These are phyloP conservation scores for Wickerhamomyces sydowiorum DNA, from an alignment of 805 yeast genomes.

Conservation along the genomic window DNA sequence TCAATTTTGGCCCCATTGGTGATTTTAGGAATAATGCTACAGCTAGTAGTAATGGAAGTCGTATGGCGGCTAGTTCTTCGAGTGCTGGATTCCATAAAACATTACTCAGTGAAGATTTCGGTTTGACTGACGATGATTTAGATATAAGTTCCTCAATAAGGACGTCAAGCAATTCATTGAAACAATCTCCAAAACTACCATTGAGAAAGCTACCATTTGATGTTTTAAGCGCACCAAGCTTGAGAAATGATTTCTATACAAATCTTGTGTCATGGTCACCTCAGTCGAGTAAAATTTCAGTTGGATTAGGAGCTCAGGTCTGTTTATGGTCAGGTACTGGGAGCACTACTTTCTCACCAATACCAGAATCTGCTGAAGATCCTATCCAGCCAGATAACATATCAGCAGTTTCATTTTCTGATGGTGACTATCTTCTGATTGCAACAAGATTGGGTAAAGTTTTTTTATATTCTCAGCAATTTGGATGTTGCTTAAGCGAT, in stretches of 20 bases:
- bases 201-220: constrained; percentile 35
- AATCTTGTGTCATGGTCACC: constrained; percentile 72
- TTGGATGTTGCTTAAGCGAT: constrained; percentile 8
- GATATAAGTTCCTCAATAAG: not conserved
- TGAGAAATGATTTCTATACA: constrained; percentile 73
- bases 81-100: no score
- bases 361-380: constrained; percentile 2
- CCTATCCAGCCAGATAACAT: constrained; percentile 41
- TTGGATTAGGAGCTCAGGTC: constrained; percentile 56
- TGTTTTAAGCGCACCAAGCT: constrained; percentile 62
- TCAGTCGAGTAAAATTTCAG: constrained; percentile 44
- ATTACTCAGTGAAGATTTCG: no score
- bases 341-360: constrained; percentile 34
- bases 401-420: constrained; percentile 54
- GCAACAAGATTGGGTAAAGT: constrained; percentile 57
- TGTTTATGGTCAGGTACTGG: constrained; percentile 57
- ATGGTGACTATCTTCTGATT: constrained; percentile 39
- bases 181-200: constrained; percentile 7
- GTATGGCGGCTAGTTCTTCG: no score
- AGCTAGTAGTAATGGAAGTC: no score
- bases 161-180: constrained; percentile 1
- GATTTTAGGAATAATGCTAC: no score
- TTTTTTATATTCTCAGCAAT: constrained; percentile 35
- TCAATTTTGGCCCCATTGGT: no score
- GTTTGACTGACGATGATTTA: no score